Base-by-base conservation (phyloP, 2,329 filamentous ascomycete genomes). In the Fonsecaea monophora region DNA sequence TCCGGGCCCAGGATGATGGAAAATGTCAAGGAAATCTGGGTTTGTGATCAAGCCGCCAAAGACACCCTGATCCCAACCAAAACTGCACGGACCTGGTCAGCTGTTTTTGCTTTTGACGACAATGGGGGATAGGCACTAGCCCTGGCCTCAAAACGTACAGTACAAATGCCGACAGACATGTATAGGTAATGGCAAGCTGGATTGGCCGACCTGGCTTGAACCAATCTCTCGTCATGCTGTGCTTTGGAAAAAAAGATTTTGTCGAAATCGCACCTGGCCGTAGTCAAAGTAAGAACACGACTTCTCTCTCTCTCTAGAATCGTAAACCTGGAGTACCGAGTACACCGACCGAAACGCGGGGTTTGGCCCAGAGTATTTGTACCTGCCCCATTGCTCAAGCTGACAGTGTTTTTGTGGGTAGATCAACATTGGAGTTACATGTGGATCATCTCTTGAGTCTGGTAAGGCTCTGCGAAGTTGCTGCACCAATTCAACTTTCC, bases 111-210 rank as follows among this genome's bases (percentile, higher is more conserved):
- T 25, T 25, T 25, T 25, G 15, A 35, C 37, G 18, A 58, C 35
- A n/a, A 58, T 58, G 13, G 18, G 18, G 21, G n/a, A 13, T 25
- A 38, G 30, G 13, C 55, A 8, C 5, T 30, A 18, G 57, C 37
- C 13, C 4, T 21, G 57, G 37, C 8, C 42, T 38, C 42, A 60
- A 60, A 25, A 61, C 59, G 15, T 61, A 61, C 59, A 61, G 59
- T 40, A 64, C 54, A 64, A 64, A 64, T 13, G 62, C 62, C 53
- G 62, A 58, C 38, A 64, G 55, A n/a, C 68, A 81, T 73, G 10
- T 80, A 68, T 69, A 80, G 79, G 53, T 78, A 78, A 8, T 75
- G 74, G 53, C 78, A 78, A 35, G 78, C 77, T 5, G 79, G 54
- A 53, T 37, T 21, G 54, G 34, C 40, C 62, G 54, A 53, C 62